phyloP scores from a whole-genome alignment of 148 eudicot species.

The Silene conica region DNA sequence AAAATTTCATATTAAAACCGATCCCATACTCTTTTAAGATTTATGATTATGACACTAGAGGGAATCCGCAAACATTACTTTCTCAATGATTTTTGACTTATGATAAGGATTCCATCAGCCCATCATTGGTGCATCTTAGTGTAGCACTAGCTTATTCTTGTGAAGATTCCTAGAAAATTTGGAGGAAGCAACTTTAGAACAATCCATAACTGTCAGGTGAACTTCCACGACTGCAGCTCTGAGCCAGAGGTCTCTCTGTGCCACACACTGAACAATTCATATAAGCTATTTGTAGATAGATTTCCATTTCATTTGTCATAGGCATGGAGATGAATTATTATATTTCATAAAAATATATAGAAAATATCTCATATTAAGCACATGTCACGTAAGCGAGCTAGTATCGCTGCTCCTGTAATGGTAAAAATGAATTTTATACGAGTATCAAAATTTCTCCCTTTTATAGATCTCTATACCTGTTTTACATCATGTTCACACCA shows the following conservation, averaged over 20 bases:
- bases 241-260: not conserved
- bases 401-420: not conserved
- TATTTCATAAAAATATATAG: not conserved
- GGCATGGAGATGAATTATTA: not conserved
- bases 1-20: not conserved
- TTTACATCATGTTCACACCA: not conserved
- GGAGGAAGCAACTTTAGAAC: constrained; percentile 22
- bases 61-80: constrained; percentile 15
- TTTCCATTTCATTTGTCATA: not conserved
- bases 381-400: too few relatives aligned
- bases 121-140: constrained; percentile 17
- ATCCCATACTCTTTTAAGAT: not conserved
- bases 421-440: too few relatives aligned
- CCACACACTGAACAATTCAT: not conserved
- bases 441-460: not conserved
- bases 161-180: constrained; percentile 20
- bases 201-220: constrained; percentile 16
- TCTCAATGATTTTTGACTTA: constrained; percentile 8
- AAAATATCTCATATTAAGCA: not conserved
- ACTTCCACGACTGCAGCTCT: constrained; percentile 18
- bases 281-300: not conserved
- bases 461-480: not conserved
- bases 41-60: not conserved
- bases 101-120: constrained; percentile 28
- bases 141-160: constrained; percentile 13